Conservation (phyloP, 805 yeast species). For the Starmerella floris region DNA sequence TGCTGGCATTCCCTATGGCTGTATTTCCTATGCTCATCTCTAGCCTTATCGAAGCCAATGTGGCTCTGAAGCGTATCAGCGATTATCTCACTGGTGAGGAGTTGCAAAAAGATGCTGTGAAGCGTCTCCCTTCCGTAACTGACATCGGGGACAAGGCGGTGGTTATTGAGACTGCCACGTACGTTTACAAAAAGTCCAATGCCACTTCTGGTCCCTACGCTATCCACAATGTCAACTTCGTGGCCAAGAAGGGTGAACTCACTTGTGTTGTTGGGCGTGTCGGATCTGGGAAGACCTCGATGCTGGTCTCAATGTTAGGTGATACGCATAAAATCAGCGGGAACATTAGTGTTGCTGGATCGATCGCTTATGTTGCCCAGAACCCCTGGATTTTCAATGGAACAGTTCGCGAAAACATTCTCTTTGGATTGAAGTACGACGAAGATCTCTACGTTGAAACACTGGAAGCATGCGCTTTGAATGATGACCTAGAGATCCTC, state of each 20-base stretch:
- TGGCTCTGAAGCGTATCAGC: conserved; percentile 43
- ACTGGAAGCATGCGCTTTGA: conserved; percentile 52
- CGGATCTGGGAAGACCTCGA: conserved; percentile 79
- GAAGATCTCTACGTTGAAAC: conserved; percentile 40
- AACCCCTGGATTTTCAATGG: conserved; percentile 97
- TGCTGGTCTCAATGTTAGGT: conserved; percentile 70
- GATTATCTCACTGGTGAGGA: conserved; percentile 59
- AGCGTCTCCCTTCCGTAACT: conserved; percentile 46
- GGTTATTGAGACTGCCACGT: conserved; percentile 27
- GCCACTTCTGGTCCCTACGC: conserved; percentile 41
- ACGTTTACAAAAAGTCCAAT: conserved; percentile 45
- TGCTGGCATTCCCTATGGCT: conserved; percentile 81
- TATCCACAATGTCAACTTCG: conserved; percentile 51
- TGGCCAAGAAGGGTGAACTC: conserved; percentile 64
- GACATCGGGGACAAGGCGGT: conserved; percentile 50
- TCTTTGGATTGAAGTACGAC: conserved; percentile 49
- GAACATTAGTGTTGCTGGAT: conserved; percentile 55
- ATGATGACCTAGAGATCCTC: conserved; percentile 48
- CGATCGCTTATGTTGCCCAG: conserved; percentile 76
- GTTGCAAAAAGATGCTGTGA: conserved; percentile 67
- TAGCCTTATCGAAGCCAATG: conserved; percentile 71
- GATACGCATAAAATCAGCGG: conserved; percentile 70
- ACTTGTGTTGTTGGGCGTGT: conserved; percentile 82
- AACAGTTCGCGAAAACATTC: conserved; percentile 61
- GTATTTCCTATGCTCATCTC: conserved; percentile 85